These are phyloP conservation scores for Camelina laxa DNA, from an alignment of 345 rosid species.

Conservation along the genomic window DNA sequence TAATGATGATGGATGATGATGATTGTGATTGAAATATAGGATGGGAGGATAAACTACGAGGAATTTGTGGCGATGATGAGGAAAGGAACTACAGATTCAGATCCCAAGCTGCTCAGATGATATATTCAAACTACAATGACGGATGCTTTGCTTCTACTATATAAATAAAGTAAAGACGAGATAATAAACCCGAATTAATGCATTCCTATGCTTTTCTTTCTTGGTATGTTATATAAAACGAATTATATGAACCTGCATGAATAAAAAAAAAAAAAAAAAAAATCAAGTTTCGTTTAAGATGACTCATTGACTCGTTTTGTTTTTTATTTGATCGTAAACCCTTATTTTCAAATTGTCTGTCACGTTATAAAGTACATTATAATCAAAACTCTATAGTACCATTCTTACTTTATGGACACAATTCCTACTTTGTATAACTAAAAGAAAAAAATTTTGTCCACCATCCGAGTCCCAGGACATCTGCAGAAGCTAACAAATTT, in stretches of 20 bases:
- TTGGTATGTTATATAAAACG: neutral
- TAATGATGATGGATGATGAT: neutral
- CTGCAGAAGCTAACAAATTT: too few relatives aligned
- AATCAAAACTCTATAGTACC: too few relatives aligned
- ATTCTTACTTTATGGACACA: too few relatives aligned
- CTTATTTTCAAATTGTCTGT: too few relatives aligned
- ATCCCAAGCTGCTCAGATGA: constrained; percentile 37
- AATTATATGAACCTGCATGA: neutral
- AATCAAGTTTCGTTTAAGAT: too few relatives aligned
- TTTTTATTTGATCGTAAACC: too few relatives aligned
- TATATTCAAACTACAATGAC: neutral
- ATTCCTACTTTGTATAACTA: too few relatives aligned
- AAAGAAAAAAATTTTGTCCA: too few relatives aligned
- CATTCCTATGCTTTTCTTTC: neutral
- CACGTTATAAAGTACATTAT: too few relatives aligned
- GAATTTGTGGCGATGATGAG: constrained; percentile 82
- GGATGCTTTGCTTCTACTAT: constrained; percentile 27
- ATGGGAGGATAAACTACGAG: constrained; percentile 74
- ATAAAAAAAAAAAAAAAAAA: neutral
- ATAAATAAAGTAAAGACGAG: constrained; percentile 14
- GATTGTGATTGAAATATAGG: constrained; percentile 47
- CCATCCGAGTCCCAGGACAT: too few relatives aligned
- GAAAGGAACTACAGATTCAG: constrained; percentile 56
- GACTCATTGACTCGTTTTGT: too few relatives aligned
- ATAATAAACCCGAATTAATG: constrained; percentile 1